Base-by-base conservation (phyloP, 441 rosid species). In the Jatropha multifida region DNA sequence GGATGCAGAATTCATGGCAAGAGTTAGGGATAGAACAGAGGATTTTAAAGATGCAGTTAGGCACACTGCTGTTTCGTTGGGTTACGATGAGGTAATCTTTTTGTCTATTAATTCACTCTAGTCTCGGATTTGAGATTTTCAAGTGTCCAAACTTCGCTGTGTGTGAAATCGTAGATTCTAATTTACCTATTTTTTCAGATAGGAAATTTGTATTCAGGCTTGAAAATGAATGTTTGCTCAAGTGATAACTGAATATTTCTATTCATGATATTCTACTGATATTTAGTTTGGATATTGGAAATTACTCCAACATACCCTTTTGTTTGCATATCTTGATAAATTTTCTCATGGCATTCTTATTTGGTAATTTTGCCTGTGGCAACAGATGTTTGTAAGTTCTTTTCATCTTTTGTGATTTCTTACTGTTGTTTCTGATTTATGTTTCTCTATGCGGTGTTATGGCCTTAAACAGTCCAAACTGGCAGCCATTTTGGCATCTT, bases 31-130 rank as follows among this genome's bases (percentile, higher is more conserved):
- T 69, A 87, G 97, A 73, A 90, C 89, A 26, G 98, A 94, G 83
- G 98, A 96, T 84, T 96, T 92, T 77, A 96, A 92, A 80, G 99
- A 96, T 77, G 90, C 87, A 27, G 92, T 87, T 74, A 88, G 98
- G 51, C 88, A 80, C 65, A 54, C 88, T 9, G 97, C 97, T 56
- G 82, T 88, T 68, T 87, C 94, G 48, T 67, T 79, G 48, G 97
- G 97, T 41, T 92, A 85, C 74, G 80, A 82, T 44, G 99, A 96
- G 97, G 99, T 94, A 42, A 73, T 49, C 5, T 6, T 37, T 40
- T 7, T 15, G 61, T 27, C 14, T 20, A 74, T 77, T 27, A 15
- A 58, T 72, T 46, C 44, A 0, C 42, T 78, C 64, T 69, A 37
- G 2, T 38, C 67, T 27, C 32, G 5, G 8, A 49, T 38, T 52